Evolutionary conservation across 208 protist species (phyloP).

Genomic region (Borovskyia barvae): DNA sequence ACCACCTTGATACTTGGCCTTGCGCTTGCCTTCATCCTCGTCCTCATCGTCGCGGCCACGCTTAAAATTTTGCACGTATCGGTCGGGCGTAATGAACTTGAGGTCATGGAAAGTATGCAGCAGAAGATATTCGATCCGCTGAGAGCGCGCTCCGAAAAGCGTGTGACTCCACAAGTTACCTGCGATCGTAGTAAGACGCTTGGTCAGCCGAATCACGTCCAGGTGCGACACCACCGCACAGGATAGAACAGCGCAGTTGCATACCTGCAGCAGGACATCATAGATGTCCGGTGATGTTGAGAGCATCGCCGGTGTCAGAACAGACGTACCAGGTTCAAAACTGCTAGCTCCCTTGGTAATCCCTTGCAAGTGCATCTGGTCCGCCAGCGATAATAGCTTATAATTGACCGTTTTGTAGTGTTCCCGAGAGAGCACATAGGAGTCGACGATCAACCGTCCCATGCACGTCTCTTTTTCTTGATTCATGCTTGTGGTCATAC

Average conservation of each 20-base stretch:
- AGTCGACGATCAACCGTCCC: constrained; percentile 95
- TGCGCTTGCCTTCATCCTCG: constrained; percentile 70
- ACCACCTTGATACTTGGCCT: constrained; percentile 91
- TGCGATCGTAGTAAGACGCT: constrained; percentile 96
- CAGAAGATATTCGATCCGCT: constrained; percentile 99
- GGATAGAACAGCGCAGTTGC: constrained; percentile 79
- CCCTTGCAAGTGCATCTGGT: constrained; percentile 72
- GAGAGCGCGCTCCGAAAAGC: constrained; percentile 92
- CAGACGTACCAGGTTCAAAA: constrained; percentile 63
- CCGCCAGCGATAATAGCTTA: constrained; percentile 74
- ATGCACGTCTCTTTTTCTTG: constrained; percentile 86
- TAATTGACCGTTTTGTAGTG: constrained; percentile 92
- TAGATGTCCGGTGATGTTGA: constrained; percentile 50
- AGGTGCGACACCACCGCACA: constrained; percentile 92
- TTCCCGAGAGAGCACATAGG: constrained; percentile 91
- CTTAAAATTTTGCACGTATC: constrained; percentile 71
- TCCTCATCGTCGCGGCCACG: constrained; percentile 61
- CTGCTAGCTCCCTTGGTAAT: constrained; percentile 48
- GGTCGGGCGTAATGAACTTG: constrained; percentile 96
- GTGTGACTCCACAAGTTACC: constrained; percentile 97
- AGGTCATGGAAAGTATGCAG: constrained; percentile 95
- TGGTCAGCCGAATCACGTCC: constrained; percentile 96
- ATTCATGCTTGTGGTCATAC: constrained; percentile 10
- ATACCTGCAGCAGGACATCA: constrained; percentile 58
- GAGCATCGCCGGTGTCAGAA: constrained; percentile 51